phyloP scores from a whole-genome alignment of 495 filamentous ascomycete species.

The Pyrenopolyporus hunteri region DNA sequence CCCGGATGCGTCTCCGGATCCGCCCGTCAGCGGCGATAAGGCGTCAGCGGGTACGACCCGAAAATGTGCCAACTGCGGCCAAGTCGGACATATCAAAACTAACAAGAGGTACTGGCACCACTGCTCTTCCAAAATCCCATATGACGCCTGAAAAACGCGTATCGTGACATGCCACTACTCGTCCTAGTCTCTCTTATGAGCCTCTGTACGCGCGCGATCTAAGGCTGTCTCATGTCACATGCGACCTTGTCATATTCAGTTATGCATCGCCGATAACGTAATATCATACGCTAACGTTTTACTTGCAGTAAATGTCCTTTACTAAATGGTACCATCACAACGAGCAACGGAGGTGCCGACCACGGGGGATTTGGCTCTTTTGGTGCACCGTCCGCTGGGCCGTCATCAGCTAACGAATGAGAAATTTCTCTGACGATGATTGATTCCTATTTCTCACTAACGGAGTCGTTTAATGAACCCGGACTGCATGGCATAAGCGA shows the following conservation, averaged over 20 bases:
- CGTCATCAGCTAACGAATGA: constrained; percentile 22
- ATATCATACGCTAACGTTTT: constrained; percentile 45
- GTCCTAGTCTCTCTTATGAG: not conserved
- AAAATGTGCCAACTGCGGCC: constrained; percentile 96
- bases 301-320: constrained; percentile 78
- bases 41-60: constrained; percentile 71
- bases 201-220: not conserved
- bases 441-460: not conserved
- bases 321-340: constrained; percentile 84
- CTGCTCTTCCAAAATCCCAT: constrained; percentile 18
- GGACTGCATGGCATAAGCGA: not conserved
- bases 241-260: not conserved
- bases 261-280: constrained; percentile 1
- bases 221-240: not conserved
- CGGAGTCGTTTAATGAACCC: not conserved
- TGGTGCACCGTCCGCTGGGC: constrained; percentile 40
- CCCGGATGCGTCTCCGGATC: constrained; percentile 54
- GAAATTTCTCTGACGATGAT: not conserved
- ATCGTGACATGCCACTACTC: not conserved
- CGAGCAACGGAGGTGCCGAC: constrained; percentile 64
- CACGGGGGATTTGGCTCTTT: constrained; percentile 60
- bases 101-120: constrained; percentile 81
- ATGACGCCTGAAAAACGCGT: constrained; percentile 4
- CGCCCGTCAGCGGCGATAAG: constrained; percentile 55
- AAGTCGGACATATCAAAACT: constrained; percentile 97